Evolutionary conservation across 306 rosid species (phyloP).

Genomic region (Senna tora): DNA sequence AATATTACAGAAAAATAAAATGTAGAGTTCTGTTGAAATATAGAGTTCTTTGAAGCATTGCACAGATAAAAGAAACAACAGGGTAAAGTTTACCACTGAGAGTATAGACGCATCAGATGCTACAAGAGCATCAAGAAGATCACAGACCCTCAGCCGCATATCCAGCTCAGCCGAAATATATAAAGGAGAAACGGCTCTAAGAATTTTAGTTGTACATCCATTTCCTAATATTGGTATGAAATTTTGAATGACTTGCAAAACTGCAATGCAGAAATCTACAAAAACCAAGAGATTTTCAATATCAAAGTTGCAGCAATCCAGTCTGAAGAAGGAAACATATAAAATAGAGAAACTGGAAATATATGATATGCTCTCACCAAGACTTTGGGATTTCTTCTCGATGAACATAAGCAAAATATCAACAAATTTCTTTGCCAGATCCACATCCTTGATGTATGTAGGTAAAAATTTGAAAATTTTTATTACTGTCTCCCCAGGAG

Average conservation of each 20-base stretch:
- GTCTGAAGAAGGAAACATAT: neutral
- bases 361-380: constrained; percentile 52
- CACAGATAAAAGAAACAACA: constrained; percentile 29
- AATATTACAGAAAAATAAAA: constrained; percentile 21
- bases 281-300: constrained; percentile 37
- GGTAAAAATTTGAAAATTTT: constrained; percentile 74
- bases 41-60: constrained; percentile 19
- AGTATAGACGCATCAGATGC: constrained; percentile 63
- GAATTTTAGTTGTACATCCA: constrained; percentile 57
- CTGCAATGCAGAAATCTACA: constrained; percentile 69
- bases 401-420: constrained; percentile 70
- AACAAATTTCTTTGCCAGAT: constrained; percentile 64
- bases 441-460: constrained; percentile 59
- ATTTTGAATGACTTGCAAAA: constrained; percentile 62
- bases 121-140: constrained; percentile 74
- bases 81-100: constrained; percentile 57
- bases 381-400: constrained; percentile 55
- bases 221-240: constrained; percentile 63
- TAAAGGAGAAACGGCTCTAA: constrained; percentile 66
- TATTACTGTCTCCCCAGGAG: constrained; percentile 66
- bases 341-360: constrained; percentile 24
- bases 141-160: constrained; percentile 69
- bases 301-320: constrained; percentile 17
- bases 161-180: constrained; percentile 67
- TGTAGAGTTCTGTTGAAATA: too few species aligned